Base-by-base conservation (phyloP, 192 early-diverging fungal genomes). In the Rhizophagus sp. region DNA sequence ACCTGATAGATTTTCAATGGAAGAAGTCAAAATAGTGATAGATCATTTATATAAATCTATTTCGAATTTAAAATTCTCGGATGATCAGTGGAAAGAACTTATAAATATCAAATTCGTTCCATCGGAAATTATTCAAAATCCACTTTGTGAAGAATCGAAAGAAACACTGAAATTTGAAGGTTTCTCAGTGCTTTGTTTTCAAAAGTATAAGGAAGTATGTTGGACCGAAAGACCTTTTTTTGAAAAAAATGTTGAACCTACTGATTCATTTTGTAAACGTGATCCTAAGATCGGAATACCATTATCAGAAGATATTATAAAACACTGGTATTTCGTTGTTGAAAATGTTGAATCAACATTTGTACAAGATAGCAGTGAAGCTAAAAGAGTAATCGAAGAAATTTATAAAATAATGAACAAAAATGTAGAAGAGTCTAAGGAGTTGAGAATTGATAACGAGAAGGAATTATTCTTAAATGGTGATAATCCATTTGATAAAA, bases 101-200 rank as follows among this genome's bases (percentile, higher is more conserved):
- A 36, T 24, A 30, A 62, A 9, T 33, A 75, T 75, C 17, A 34
- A 75, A 75, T 75, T 75, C 27, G 19, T 75, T 22, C 73, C 73
- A 34, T 24, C 27, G 19, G 57, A 62, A 52, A 36, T n/a, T 62
- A 7, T 39, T 50, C 30, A 22, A 57, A 15, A 33, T 27, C 22
- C 30, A 34, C 22, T 39, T n/a, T n/a, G 22, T 6, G 22, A n/a
- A 7, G n/a, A 30, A 6, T 27, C 19, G 7, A n/a, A 57, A n/a
- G 52, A 57, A 57, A 57, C 52, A 1, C 6, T 17, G 19, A 5
- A 41, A 19, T 57, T 57, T 57, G 52, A 22, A n/a, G 22, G 52
- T 22, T 57, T 57, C 17, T 15, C 52, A 0, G 6, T 57, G 17
- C 52, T 57, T 57, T 57, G 52, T 22, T 57, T 22, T 22, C 52